These are phyloP conservation scores for Penicillium sp. DNA, from an alignment of 2,329 filamentous ascomycete genomes.

Conservation along the genomic window DNA sequence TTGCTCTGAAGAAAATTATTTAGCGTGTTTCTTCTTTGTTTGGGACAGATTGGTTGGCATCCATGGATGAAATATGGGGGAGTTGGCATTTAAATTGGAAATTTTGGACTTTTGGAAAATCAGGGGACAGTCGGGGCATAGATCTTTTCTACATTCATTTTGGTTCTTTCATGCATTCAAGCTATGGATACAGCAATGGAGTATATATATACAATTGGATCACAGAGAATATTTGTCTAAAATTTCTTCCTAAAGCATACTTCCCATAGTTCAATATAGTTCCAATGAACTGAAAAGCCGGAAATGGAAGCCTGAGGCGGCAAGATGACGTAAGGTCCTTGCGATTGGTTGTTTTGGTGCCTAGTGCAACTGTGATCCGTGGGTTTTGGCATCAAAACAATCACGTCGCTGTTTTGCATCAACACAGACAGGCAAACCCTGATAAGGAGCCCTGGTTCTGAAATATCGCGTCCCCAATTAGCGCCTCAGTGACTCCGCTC, in stretches of 20 bases:
- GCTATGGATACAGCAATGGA: neutral
- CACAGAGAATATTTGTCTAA: neutral
- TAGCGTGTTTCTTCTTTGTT: slow-evolving; percentile 10
- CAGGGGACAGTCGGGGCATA: slow-evolving; percentile 1
- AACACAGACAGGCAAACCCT: slow-evolving; percentile 20
- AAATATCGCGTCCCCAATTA: slow-evolving; percentile 1
- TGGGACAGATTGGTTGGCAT: slow-evolving; percentile 2
- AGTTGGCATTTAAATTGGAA: neutral
- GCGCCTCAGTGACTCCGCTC: slow-evolving; percentile 1
- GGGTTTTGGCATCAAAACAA: slow-evolving; percentile 58
- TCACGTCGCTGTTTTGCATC: slow-evolving; percentile 61
- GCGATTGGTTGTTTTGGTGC: slow-evolving; percentile 17
- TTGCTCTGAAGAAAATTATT: slow-evolving; percentile 12
- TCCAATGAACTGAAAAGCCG: neutral
- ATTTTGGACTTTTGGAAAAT: slow-evolving; percentile 6
- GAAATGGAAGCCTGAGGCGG: neutral
- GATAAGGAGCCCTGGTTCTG: slow-evolving; percentile 15
- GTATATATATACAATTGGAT: neutral
- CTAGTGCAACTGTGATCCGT: slow-evolving; percentile 26
- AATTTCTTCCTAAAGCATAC: neutral
- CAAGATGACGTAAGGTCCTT: neutral
- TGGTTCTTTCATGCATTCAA: neutral
- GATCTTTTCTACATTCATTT: neutral
- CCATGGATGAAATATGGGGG: neutral
- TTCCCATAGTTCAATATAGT: neutral